Conservation (phyloP, 2,329 filamentous ascomycete species). For the Trichoderma atrobrunneum region DNA sequence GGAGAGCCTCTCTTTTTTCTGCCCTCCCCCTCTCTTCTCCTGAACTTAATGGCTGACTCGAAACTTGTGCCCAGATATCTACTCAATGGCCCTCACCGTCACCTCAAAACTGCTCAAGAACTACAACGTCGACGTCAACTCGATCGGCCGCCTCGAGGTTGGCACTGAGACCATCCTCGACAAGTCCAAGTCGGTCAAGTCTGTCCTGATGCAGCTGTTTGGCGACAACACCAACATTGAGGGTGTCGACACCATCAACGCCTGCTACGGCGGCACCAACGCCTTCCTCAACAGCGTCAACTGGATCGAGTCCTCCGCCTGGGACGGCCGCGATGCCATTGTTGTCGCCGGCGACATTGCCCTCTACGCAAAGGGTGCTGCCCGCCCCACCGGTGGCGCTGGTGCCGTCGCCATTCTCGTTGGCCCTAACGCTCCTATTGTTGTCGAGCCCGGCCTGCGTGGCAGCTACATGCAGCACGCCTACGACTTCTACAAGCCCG, state of each 20-base stretch:
- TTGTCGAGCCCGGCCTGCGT: conserved; percentile 74
- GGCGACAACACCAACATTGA: conserved; percentile 81
- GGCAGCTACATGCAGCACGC: conserved; percentile 79
- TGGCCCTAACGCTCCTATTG: conserved; percentile 73
- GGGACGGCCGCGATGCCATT: conserved; percentile 79
- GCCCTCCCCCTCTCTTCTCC: background rate
- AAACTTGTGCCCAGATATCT: conserved; percentile 68
- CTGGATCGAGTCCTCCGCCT: conserved; percentile 83
- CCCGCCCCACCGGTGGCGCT: conserved; percentile 76
- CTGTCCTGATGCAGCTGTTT: conserved; percentile 83
- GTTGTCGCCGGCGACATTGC: conserved; percentile 81
- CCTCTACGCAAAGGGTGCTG: conserved; percentile 79
- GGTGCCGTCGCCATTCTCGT: conserved; percentile 77
- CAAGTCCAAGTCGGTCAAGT: conserved; percentile 91
- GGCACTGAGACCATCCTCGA: conserved; percentile 83
- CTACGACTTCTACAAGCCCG: conserved; percentile 90
- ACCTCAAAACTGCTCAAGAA: conserved; percentile 76
- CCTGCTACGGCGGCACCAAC: conserved; percentile 84
- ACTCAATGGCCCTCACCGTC: conserved; percentile 78
- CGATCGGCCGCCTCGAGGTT: conserved; percentile 77
- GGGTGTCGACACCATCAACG: conserved; percentile 79
- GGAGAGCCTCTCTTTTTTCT: conserved; percentile 12
- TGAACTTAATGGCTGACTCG: background rate
- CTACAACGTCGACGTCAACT: conserved; percentile 76
- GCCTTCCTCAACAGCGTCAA: conserved; percentile 80